Conservation (phyloP, 371 early-diverging fungal species). For the Zychaea mexicana region DNA sequence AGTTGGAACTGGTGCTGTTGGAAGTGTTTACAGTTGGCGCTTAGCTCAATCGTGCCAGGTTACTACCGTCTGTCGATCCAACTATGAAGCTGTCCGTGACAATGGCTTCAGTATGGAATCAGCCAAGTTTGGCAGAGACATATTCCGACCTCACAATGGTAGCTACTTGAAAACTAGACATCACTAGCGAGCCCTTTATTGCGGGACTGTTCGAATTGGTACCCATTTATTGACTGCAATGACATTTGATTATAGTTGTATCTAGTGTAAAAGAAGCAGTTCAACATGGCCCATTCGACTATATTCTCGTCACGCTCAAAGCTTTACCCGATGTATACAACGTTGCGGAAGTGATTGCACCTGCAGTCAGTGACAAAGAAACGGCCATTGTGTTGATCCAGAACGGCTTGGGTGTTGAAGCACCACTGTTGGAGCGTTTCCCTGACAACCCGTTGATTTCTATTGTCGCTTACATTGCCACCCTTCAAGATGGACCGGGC, state of each 20-base stretch:
- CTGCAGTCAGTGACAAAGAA: slow-evolving; percentile 56
- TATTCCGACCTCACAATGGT: slow-evolving; percentile 62
- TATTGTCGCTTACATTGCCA: slow-evolving; percentile 76
- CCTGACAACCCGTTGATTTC: slow-evolving; percentile 73
- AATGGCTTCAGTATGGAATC: slow-evolving; percentile 71
- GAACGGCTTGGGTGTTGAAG: slow-evolving; percentile 86
- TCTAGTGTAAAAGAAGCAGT: slow-evolving; percentile 54
- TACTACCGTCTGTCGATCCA: slow-evolving; percentile 82
- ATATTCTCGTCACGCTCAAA: slow-evolving; percentile 77
- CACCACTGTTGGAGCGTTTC: slow-evolving; percentile 59
- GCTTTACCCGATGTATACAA: slow-evolving; percentile 68
- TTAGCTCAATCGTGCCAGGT: slow-evolving; percentile 63
- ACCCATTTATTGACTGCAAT: background rate
- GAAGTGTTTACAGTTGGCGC: slow-evolving; percentile 73
- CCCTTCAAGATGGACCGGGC: slow-evolving; percentile 65
- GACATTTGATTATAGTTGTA: slow-evolving; percentile 46
- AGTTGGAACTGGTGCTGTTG: slow-evolving; percentile 87
- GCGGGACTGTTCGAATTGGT: background rate
- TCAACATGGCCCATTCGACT: slow-evolving; percentile 59
- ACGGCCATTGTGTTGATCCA: slow-evolving; percentile 81
- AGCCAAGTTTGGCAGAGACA: slow-evolving; percentile 58
- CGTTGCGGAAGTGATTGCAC: slow-evolving; percentile 64
- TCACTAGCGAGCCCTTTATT: background rate
- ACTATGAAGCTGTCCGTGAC: slow-evolving; percentile 62
- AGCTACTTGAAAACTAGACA: background rate